Conservation (phyloP, 2,329 filamentous ascomycete genomes). For the Beauveria medogensis region DNA sequence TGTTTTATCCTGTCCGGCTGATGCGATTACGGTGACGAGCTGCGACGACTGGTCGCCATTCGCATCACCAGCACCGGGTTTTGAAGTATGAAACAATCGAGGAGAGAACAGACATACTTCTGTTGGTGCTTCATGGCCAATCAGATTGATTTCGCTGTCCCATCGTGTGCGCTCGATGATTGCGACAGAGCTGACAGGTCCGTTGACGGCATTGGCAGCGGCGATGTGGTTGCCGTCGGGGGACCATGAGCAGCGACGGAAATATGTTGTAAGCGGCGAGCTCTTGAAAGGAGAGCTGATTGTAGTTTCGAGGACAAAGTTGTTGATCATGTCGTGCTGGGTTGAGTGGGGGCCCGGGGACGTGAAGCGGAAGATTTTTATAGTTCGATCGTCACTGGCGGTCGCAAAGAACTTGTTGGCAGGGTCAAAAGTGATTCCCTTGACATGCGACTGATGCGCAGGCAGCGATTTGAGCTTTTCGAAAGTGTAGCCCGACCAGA, state of each 20-base stretch:
- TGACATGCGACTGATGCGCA: constrained; percentile 94
- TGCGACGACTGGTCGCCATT: constrained; percentile 35
- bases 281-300: constrained; percentile 82
- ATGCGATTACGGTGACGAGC: constrained; percentile 87
- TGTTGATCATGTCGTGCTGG: constrained; percentile 91
- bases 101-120: constrained; percentile 98
- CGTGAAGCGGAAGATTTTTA: constrained; percentile 94
- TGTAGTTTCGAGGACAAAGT: constrained; percentile 90
- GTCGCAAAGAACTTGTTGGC: constrained; percentile 99
- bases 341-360: constrained; percentile 85
- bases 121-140: constrained; percentile 92
- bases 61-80: constrained; percentile 49
- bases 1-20: constrained; percentile 93
- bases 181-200: constrained; percentile 91
- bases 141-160: constrained; percentile 95
- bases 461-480: constrained; percentile 94
- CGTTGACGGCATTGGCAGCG: constrained; percentile 93
- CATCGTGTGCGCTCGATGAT: constrained; percentile 88
- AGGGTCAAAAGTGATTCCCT: constrained; percentile 96
- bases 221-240: constrained; percentile 96
- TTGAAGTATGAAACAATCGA: constrained; percentile 69
- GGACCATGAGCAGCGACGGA: constrained; percentile 93
- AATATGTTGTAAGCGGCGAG: constrained; percentile 93
- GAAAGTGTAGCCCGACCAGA: constrained; percentile 97
- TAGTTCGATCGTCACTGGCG: constrained; percentile 90